Evolutionary conservation across 2,329 filamentous ascomycete genomes (phyloP).

Genomic region (Leptoxyphium fumago): DNA sequence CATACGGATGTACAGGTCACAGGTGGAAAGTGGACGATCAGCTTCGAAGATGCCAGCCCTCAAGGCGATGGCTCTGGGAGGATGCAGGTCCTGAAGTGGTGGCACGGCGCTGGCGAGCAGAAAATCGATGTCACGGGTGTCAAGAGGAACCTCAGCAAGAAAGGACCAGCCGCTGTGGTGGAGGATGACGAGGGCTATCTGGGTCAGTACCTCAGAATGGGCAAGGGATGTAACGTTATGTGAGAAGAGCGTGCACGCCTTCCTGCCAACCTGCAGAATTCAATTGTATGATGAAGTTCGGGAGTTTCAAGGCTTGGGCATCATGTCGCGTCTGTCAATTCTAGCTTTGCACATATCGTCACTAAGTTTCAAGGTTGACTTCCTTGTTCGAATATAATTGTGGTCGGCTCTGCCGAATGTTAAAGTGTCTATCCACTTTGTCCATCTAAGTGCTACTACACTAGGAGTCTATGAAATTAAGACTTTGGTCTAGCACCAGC

Average conservation of each 20-base stretch:
- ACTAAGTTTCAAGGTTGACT: too few species aligned
- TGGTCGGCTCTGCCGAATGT: too few species aligned
- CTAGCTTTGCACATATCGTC: too few species aligned
- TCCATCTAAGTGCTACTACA: too few species aligned
- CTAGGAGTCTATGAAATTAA: too few species aligned
- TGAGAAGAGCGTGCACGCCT: conserved; percentile 7
- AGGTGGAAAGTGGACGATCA: conserved; percentile 82
- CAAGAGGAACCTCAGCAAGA: conserved; percentile 37
- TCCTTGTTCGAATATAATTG: too few species aligned
- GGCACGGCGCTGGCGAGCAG: conserved; percentile 80
- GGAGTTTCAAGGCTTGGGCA: background rate
- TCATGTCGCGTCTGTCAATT: too few species aligned
- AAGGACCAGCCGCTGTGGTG: conserved; percentile 22
- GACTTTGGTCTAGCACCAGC: background rate
- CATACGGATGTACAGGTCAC: conserved; percentile 59
- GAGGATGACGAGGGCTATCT: conserved; percentile 65
- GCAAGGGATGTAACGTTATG: conserved; percentile 29
- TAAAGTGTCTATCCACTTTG: too few species aligned
- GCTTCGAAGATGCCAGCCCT: conserved; percentile 44
- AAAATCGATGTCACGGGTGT: conserved; percentile 61
- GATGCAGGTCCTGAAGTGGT: conserved; percentile 74
- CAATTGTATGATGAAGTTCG: background rate
- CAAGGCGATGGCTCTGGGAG: conserved; percentile 45
- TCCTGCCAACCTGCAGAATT: background rate
- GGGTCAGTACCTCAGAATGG: conserved; percentile 39